Conservation (phyloP, 306 rosid species). For the Hippophae tibetana region DNA sequence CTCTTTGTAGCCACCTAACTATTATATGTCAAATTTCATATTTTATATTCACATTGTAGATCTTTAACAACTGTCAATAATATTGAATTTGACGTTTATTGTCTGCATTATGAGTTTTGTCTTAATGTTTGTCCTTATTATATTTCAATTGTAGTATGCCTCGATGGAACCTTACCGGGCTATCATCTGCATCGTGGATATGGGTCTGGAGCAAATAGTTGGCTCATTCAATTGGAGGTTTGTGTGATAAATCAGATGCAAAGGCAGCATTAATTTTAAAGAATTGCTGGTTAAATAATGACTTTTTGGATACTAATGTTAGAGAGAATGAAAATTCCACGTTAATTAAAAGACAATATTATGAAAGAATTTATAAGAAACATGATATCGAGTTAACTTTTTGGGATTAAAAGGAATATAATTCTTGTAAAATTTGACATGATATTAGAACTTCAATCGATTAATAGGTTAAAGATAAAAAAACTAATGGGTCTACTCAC, state of each 20-base stretch:
- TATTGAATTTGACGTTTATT: constrained; percentile 3
- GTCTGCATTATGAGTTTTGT: constrained; percentile 4
- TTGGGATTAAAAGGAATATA: too few relatives aligned
- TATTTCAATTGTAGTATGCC: constrained; percentile 52
- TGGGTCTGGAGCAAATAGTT: constrained; percentile 80
- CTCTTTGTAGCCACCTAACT: too few relatives aligned
- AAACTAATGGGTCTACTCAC: too few relatives aligned
- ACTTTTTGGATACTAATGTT: neutral
- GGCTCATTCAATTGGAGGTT: constrained; percentile 97
- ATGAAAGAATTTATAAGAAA: too few relatives aligned
- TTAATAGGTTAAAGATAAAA: too few relatives aligned
- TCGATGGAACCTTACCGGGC: constrained; percentile 93
- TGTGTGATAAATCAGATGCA: constrained; percentile 16
- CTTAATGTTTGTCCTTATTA: neutral
- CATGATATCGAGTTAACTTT: too few relatives aligned
- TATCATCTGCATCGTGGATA: constrained; percentile 76
- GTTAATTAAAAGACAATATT: too few relatives aligned
- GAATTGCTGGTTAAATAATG: neutral
- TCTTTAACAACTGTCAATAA: neutral
- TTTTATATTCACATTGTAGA: too few relatives aligned
- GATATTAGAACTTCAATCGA: too few relatives aligned
- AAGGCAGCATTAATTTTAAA: neutral
- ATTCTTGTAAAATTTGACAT: too few relatives aligned
- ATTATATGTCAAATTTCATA: too few relatives aligned
- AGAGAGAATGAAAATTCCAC: neutral